Evolutionary conservation across 208 protist genomes (phyloP), one percentile per base, ranked within the genome.

Genomic region (Leishmania tarentolae): DNA sequence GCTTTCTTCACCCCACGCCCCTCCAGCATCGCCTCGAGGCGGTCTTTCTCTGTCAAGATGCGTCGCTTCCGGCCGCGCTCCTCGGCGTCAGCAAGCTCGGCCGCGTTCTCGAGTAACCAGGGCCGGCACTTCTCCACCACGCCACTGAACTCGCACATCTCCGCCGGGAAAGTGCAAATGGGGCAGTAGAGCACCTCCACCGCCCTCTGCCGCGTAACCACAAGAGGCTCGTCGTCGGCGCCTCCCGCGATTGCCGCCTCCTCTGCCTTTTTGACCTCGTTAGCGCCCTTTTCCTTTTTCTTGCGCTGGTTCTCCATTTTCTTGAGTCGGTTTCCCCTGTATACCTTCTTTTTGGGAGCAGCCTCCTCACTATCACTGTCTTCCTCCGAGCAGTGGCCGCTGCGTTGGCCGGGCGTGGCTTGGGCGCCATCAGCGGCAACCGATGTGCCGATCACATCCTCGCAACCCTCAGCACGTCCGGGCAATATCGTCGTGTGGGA

Each of bases 91-190:
- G 92, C 94, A 19, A 96, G 88, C 85, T 96, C 94, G 42, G 91
- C 89, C 5, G 93, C 93, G 80, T 98, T 90, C 78, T 95, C 90
- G 28, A 93, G 91, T 69, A 98, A 86, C 94, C 94, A 98, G 72
- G 93, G 93, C 13, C 93, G 91, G 82, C 96, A 98, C 86, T 97
- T 94, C 42, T 98, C 94, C 83, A 96, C 91, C 88, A 96, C 94
- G 17, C 96, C 96, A 77, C 90, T 91, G 86, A 94, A 98, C 89
- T 98, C 96, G 79, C 96, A 98, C 88, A 95, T 94, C 83, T 98
- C 96, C 0, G 94, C 93, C 0, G 96, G 96, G 57, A 98, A 97
- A 52, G 90, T 97, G 86, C 96, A 98, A 40, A 94, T 90, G 28
- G 96, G 94, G 84, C 96, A 98, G 88, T 98, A 98, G 31, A 95